These are phyloP conservation scores for Ophiostoma piceae DNA, from an alignment of 2,329 filamentous ascomycete genomes.

Conservation along the genomic window DNA sequence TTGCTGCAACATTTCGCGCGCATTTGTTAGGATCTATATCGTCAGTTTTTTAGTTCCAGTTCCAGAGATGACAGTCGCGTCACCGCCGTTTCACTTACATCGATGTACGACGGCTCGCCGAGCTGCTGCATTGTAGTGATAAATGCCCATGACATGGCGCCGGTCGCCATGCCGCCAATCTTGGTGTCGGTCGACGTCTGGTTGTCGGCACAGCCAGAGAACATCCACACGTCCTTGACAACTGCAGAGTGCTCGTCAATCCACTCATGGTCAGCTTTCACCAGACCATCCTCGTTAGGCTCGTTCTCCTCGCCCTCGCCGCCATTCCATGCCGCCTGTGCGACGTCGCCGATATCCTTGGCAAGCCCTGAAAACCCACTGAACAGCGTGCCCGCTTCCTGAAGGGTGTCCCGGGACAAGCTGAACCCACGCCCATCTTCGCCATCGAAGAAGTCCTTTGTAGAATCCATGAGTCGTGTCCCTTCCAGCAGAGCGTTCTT, in stretches of 20 bases:
- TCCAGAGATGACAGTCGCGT: not conserved
- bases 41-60: not conserved
- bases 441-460: not conserved
- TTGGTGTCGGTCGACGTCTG: constrained; percentile 39
- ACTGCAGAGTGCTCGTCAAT: constrained; percentile 31
- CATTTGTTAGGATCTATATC: constrained; percentile 28
- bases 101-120: constrained; percentile 32
- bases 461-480: constrained; percentile 39
- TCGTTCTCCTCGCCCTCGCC: constrained; percentile 3
- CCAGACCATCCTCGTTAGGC: constrained; percentile 40
- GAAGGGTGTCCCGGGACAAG: constrained; percentile 38
- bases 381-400: constrained; percentile 48
- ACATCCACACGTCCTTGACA: constrained; percentile 41
- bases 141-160: constrained; percentile 40
- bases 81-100: constrained; percentile 27
- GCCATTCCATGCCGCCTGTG: constrained; percentile 31
- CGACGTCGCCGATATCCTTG: constrained; percentile 44
- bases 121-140: constrained; percentile 33
- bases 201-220: constrained; percentile 38
- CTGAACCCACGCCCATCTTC: constrained; percentile 32
- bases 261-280: constrained; percentile 40
- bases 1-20: constrained; percentile 28
- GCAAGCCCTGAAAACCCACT: constrained; percentile 52
- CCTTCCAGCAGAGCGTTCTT: constrained; percentile 48
- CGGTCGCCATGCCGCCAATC: constrained; percentile 35